Base-by-base conservation (phyloP, 2,329 filamentous ascomycete genomes). In the Onygenales sp. region DNA sequence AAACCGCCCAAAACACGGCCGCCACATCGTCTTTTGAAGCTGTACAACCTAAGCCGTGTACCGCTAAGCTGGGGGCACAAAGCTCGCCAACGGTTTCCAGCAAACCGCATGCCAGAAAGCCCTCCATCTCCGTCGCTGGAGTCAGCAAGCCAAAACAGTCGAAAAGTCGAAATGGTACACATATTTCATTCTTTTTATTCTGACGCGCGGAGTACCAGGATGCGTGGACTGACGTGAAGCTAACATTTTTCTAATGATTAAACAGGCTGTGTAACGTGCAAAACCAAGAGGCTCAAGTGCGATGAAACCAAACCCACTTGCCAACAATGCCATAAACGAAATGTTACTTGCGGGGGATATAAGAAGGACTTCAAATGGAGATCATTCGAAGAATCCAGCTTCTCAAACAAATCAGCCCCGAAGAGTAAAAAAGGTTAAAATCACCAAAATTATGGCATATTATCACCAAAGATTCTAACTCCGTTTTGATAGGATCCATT, bases 361-460 rank as follows among this genome's bases (percentile, higher is more conserved):
- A 85, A 82, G 67, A 88, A 86, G 66, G 82, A 86, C 66, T 87
- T 86, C 71, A 87, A 87, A 74, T 88, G 85, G 85, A 75, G 83
- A 51, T 78, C 83, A 0, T 86, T 86, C 60, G 83, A 84, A 62
- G 83, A 87, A 59, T 76, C 79, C 46, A 82, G 72, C 52, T 75
- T 83, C 57, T 69, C 63, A 9, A 61, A 64, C 35, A 73, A 68
- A 41, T 57, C 66, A 27, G 57, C 60, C 32, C 53, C 60, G 11
- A 78, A 75, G 60, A 57, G 69, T 42, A 78, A 74, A 63, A 79
- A 77, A 69, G 66, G 74, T 74, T 60, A 42, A 60, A 59, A 38
- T 14, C 42, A 41, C 39, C 3, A 9, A n/a, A 17, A 7, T 38
- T 50, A 14, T 6, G 11, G 2, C 36, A 27, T 11, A 50, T 31